phyloP scores from a whole-genome alignment of 306 rosid species.

The Citrullus mucosospermus region DNA sequence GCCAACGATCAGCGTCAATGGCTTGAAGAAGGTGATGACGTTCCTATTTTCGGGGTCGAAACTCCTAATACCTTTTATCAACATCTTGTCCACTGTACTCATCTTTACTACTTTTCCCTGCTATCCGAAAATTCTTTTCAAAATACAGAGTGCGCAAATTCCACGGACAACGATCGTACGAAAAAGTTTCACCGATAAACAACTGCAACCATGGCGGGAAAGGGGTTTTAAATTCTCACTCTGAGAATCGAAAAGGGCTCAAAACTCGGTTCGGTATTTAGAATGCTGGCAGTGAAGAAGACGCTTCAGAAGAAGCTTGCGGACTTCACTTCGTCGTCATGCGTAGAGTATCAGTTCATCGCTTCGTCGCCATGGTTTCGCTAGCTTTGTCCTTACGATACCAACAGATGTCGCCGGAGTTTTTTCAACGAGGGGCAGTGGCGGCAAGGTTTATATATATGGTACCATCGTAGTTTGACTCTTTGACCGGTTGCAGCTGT shows the following conservation, averaged over 20 bases:
- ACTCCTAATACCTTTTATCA: slow-evolving; percentile 90
- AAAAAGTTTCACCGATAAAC: neutral
- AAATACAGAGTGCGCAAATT: neutral
- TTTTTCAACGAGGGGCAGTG: neutral
- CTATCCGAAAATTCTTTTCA: neutral
- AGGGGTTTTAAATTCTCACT: neutral
- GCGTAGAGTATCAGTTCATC: neutral
- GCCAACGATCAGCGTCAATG: slow-evolving; percentile 91
- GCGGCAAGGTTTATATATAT: neutral
- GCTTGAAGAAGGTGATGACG: slow-evolving; percentile 93
- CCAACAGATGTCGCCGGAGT: neutral
- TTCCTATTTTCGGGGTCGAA: slow-evolving; percentile 93
- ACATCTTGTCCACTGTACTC: slow-evolving; percentile 97
- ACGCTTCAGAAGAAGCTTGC: neutral
- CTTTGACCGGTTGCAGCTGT: neutral
- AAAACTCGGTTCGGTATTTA: neutral
- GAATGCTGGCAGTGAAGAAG: neutral
- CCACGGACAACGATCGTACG: neutral
- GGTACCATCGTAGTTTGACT: neutral
- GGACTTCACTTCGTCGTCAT: neutral
- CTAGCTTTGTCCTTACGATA: neutral
- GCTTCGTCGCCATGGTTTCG: neutral
- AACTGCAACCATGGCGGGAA: neutral
- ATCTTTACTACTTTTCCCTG: slow-evolving; percentile 16
- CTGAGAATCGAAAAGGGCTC: neutral